Evolutionary conservation across 177 flowering plant species (phyloP).

Genomic region (Tripterygium wilfordii): DNA sequence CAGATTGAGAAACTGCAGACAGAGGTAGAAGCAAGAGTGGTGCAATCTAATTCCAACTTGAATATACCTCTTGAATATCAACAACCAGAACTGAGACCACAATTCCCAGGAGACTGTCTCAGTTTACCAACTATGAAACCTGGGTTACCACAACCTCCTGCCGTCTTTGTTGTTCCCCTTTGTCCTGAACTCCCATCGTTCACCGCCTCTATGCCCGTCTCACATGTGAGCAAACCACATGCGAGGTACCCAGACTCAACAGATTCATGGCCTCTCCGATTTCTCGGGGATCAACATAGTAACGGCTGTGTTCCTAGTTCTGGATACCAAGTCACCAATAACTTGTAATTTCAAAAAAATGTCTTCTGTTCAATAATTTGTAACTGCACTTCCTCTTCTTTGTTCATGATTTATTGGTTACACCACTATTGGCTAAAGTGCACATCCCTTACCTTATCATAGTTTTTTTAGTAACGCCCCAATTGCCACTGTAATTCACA

Average conservation of each 20-base stretch:
- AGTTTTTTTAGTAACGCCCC: no score
- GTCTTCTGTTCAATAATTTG: no score
- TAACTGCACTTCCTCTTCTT: no score
- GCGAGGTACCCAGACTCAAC: conserved; percentile 33
- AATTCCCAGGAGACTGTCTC: conserved; percentile 4
- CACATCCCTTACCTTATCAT: no score
- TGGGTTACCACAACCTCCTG: neutral
- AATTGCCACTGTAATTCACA: no score
- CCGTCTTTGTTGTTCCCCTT: neutral
- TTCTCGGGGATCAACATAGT: no score
- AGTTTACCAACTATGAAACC: conserved; percentile 11
- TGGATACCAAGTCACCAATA: no score
- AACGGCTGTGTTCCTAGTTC: no score
- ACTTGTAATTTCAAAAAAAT: no score
- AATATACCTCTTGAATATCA: conserved; percentile 16
- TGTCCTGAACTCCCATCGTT: conserved; percentile 16
- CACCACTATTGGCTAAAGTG: no score
- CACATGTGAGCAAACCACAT: conserved; percentile 36
- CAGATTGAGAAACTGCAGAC: conserved; percentile 30
- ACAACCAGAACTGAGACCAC: conserved; percentile 8
- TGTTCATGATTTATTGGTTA: no score
- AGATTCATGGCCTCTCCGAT: conserved; percentile 39
- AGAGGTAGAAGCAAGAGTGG: conserved; percentile 22
- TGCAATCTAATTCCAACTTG: conserved; percentile 23
- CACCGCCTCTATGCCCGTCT: conserved; percentile 3